Base-by-base conservation (phyloP, 2,329 filamentous ascomycete genomes). In the Fusarium chuoi region DNA sequence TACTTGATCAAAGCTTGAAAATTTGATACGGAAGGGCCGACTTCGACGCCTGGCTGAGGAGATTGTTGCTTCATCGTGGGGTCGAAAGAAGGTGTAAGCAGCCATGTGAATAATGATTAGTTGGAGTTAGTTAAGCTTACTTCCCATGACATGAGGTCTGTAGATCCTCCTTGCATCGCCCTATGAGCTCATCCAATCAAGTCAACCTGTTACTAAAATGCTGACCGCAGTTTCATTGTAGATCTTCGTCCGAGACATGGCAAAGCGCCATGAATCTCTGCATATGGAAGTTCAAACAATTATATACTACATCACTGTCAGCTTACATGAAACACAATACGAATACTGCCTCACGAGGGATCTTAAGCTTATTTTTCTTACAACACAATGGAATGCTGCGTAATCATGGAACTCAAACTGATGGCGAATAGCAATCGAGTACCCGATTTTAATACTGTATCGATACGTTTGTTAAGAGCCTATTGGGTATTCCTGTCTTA, bases 401-500 rank as follows among this genome's bases (percentile, higher is more conserved):
- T 28, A n/a, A 48, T 24, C n/a, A 22, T 6, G 8, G 6, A 14
- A 10, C 17, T 4, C 7, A 9, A 18, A 28, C 8, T 7, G 7
- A 36, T 12, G 12, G 12, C 39, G 4, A 58, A 46, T 18, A 20
- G 13, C 3, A 33, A 17, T 1, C 22, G 24, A 5, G 8, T 18
- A 17, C 6, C 24, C 2, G 5, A 6, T 14, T 24, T 26, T 48
- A 2, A 8, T 8, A 33, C 2, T 33, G 33, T 14, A 2, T 33
- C 13, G 33, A 33, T 33, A 33, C 5, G 5, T 33, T 33, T 33
- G 33, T 1, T 33, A 0, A 14, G 13, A 33, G 13, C 33, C 5
- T 33, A 8, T 17, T 41, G 5, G 14, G 20, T 0, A 17, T 7
- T 3, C 4, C 36, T 14, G 7, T 39, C 2, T 6, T 6, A 11